Base-by-base conservation (phyloP, 2,329 filamentous ascomycete species). In the Aspergillus glaucus region DNA sequence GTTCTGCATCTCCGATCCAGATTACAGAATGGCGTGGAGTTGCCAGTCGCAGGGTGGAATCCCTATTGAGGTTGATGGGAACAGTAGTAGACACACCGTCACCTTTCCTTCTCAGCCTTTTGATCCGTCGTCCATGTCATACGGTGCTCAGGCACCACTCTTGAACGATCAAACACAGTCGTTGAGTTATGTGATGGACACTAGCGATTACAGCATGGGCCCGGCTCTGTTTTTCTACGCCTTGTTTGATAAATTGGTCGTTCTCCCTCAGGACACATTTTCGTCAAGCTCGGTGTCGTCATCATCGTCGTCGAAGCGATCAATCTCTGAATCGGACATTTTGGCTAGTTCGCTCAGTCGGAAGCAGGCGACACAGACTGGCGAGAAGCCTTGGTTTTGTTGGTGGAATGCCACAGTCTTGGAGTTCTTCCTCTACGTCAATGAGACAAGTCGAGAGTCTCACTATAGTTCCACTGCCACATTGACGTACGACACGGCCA, bases 361-460 rank as follows among this genome's bases (percentile, higher is more conserved):
- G 49, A 71, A 71, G 36, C 69, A 74, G 53, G 63, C 72, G 45
- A 70, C 70, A 9, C 62, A 70, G 48, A 72, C 75, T n/a, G 79
- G 80, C 7, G 80, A 85, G 32, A 75, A 75, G 50, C 82, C 83
- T 2, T 87, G 83, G 83, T 84, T 81, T 58, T 87, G 84, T 64
- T 80, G 79, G 62, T 87, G 82, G 82, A 87, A 87, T 60, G 70
- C 74, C 12, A 87, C 84, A 0, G 74, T 81, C 46, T 73, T 86
- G 44, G 84, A 87, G 62, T 79, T 80, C 34, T 86, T 85, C 64
- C 76, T 87, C 43, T 87, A 85, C 58, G 71, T 81, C 46, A 75
- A 79, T 47, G 66, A 80, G 61, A 71, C 79, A 43, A 71, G 75
- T 12, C 56, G 58, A 22, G 60, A 58, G 19, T 51, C 47, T 10